Evolutionary conservation across 148 eudicot genomes (phyloP).

Genomic region (Camellia japonica): DNA sequence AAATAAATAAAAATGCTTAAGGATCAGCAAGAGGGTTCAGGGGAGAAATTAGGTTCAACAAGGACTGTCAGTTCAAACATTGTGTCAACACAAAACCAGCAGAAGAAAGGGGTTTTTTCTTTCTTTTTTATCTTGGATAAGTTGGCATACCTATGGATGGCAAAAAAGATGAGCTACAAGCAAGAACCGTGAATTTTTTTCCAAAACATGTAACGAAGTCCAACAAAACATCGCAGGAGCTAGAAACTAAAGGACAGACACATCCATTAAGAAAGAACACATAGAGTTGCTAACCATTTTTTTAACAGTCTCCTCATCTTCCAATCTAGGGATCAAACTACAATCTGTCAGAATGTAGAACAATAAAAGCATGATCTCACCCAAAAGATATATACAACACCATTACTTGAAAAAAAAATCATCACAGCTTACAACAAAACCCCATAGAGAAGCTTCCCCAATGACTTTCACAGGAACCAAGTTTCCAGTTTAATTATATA

Average conservation of each 20-base stretch:
- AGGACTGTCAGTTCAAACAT: not conserved
- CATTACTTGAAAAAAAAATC: not conserved
- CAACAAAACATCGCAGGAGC: not conserved
- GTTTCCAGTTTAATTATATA: not conserved
- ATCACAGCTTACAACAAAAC: not conserved
- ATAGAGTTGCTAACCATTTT: not conserved
- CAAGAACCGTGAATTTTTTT: not conserved
- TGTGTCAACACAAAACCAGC: not conserved
- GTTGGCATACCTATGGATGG: too few species aligned
- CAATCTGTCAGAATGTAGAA: not conserved
- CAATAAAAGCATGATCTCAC: not conserved
- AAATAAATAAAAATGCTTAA: too few species aligned
- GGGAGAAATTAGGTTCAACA: not conserved
- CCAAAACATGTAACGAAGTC: not conserved
- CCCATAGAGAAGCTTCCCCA: not conserved
- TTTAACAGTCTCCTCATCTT: not conserved
- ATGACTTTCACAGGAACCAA: not conserved
- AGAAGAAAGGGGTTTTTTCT: not conserved
- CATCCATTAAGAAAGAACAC: too few species aligned
- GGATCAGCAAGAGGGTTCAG: not conserved
- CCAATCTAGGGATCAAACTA: not conserved
- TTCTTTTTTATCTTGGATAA: not conserved
- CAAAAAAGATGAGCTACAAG: not conserved
- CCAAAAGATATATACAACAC: not conserved
- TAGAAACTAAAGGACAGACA: too few species aligned